These are phyloP conservation scores for Phytophthora podocarpi DNA, from an alignment of 352 stramenopile species.

Conservation along the genomic window DNA sequence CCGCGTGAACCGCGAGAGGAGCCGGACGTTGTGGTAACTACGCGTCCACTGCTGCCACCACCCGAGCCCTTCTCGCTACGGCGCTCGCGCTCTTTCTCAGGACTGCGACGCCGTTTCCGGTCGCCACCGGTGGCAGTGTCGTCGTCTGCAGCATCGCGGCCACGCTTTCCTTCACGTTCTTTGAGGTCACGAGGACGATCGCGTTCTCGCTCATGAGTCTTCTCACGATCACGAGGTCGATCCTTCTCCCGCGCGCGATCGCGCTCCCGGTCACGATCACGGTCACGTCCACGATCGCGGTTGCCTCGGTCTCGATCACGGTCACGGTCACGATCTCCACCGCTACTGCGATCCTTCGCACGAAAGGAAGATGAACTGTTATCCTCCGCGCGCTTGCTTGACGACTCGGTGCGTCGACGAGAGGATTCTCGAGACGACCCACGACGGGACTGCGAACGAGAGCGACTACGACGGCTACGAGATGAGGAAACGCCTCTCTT, in stretches of 20 bases:
- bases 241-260: conserved; percentile 37
- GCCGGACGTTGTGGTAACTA: conserved; percentile 52
- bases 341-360: conserved; percentile 30
- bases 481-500: conserved; percentile 31
- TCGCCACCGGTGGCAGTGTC: conserved; percentile 16
- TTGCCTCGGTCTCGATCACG: conserved; percentile 19
- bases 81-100: conserved; percentile 27
- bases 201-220: conserved; percentile 30
- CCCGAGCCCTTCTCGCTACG: conserved; percentile 21
- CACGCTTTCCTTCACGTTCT: conserved; percentile 47
- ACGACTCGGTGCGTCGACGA: conserved; percentile 41
- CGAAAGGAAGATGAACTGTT: conserved; percentile 26
- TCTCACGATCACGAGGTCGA: conserved; percentile 36
- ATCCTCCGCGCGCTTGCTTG: conserved; percentile 29
- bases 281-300: conserved; percentile 27
- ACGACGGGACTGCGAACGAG: conserved; percentile 52
- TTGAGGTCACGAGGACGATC: conserved; percentile 38
- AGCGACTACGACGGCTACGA: conserved; percentile 44
- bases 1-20: conserved; percentile 37
- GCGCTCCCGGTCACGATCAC: conserved; percentile 26
- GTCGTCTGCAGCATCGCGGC: conserved; percentile 39
- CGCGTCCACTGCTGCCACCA: conserved; percentile 37
- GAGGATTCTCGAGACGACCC: conserved; percentile 41
- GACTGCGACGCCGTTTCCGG: conserved; percentile 38
- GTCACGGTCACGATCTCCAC: conserved; percentile 27